Evolutionary conservation across 257 asterid species (phyloP).

Genomic region (Rubia yunnanensis): DNA sequence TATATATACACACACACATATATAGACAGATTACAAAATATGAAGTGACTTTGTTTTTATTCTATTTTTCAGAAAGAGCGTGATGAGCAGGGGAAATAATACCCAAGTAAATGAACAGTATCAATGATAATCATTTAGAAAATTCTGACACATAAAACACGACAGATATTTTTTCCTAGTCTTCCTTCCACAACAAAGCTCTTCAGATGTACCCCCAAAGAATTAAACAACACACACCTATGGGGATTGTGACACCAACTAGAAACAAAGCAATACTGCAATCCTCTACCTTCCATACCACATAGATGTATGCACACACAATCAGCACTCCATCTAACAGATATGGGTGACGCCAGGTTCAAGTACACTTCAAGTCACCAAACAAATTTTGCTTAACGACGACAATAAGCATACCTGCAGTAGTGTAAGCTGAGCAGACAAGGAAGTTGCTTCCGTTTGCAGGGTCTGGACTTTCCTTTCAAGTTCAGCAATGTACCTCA

Average conservation of each 20-base stretch:
- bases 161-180: background rate
- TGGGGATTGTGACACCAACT: background rate
- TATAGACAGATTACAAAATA: too few species aligned
- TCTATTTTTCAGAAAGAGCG: background rate
- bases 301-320: background rate
- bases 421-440: conserved; percentile 83
- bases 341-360: background rate
- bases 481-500: conserved; percentile 96
- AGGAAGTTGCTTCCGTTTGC: conserved; percentile 95
- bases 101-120: background rate
- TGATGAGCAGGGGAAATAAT: background rate
- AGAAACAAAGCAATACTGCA: background rate
- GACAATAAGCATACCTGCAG: conserved; percentile 52
- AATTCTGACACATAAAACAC: background rate
- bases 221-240: background rate
- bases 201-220: background rate
- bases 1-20: too few species aligned
- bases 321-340: background rate
- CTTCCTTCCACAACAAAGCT: background rate
- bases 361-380: background rate
- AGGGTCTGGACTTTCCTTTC: conserved; percentile 93
- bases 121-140: background rate
- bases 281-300: background rate
- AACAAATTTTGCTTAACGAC: background rate
- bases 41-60: background rate